Conservation (phyloP, 352 stramenopile species). For the Aphanomyces invadans region DNA sequence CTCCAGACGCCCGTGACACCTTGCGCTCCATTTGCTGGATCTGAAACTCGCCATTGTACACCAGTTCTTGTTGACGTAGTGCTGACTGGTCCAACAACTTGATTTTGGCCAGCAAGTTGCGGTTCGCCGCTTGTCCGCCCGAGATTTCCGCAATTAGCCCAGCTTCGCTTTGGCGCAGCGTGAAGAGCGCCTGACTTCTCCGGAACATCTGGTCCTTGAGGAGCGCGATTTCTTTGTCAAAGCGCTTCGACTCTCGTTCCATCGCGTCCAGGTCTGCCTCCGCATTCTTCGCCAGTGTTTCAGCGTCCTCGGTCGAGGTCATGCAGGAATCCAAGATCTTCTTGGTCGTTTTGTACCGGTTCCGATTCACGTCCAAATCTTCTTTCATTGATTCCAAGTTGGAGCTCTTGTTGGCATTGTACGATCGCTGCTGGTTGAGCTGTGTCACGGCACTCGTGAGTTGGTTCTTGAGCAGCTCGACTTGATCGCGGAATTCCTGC, state of each 20-base stretch:
- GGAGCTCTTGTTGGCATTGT: conserved; percentile 63
- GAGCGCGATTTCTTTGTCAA: conserved; percentile 69
- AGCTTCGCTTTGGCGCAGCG: conserved; percentile 79
- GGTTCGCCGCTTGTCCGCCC: conserved; percentile 73
- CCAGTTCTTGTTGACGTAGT: conserved; percentile 88
- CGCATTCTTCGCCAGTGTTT: conserved; percentile 81
- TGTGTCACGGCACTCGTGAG: conserved; percentile 78
- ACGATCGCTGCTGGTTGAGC: conserved; percentile 67
- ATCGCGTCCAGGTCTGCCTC: conserved; percentile 62
- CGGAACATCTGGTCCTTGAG: conserved; percentile 92
- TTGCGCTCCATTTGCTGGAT: conserved; percentile 96
- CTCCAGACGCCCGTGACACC: conserved; percentile 86
- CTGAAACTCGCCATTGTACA: conserved; percentile 96
- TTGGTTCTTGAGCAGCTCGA: conserved; percentile 90
- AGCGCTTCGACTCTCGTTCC: conserved; percentile 45
- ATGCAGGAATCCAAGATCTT: conserved; percentile 62
- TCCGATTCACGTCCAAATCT: conserved; percentile 51
- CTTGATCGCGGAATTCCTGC: conserved; percentile 83
- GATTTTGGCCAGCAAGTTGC: conserved; percentile 88
- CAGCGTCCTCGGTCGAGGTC: conserved; percentile 67
- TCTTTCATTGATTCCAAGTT: conserved; percentile 76
- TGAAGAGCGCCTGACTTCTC: conserved; percentile 84
- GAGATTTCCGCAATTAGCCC: conserved; percentile 88
- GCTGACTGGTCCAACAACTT: conserved; percentile 85
- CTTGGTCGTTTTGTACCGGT: conserved; percentile 76